Conservation (phyloP, 1,284 basidiomycete species). For the Psilocybe mexicana region DNA sequence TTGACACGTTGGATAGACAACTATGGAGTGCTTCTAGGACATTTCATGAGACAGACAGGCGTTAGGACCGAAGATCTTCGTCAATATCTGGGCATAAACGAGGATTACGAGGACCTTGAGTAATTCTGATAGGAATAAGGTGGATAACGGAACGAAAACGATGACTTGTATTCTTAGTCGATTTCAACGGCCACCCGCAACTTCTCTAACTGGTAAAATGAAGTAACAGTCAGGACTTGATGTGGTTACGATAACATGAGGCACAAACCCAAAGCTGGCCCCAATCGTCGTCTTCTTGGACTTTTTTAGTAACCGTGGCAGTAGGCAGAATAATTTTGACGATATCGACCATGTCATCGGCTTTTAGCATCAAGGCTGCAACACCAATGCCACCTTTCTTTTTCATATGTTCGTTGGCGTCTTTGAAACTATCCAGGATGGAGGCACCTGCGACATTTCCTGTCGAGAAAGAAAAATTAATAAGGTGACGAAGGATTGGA, state of each 20-base stretch:
- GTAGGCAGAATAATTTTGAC: constrained; percentile 24
- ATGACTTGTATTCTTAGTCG: constrained; percentile 5
- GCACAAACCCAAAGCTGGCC: constrained; percentile 21
- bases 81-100: constrained; percentile 62
- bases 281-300: constrained; percentile 23
- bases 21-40: constrained; percentile 56
- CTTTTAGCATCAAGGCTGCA: constrained; percentile 18
- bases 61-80: constrained; percentile 61
- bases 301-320: constrained; percentile 16
- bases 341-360: constrained; percentile 20
- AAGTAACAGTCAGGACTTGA: constrained; percentile 1
- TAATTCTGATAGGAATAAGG: constrained; percentile 25
- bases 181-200: constrained; percentile 18
- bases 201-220: constrained; percentile 14
- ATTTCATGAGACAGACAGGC: constrained; percentile 65
- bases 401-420: constrained; percentile 20
- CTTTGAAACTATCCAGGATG: constrained; percentile 23
- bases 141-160: background rate
- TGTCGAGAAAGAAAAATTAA: constrained; percentile 3
- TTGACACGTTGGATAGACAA: constrained; percentile 47
- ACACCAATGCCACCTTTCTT: constrained; percentile 24
- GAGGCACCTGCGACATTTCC: constrained; percentile 15
- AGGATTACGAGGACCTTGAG: constrained; percentile 74
- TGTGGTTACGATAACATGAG: background rate
- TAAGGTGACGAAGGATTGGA: background rate